Conservation (phyloP, 495 filamentous ascomycete species). For the Echria macrotheca region DNA sequence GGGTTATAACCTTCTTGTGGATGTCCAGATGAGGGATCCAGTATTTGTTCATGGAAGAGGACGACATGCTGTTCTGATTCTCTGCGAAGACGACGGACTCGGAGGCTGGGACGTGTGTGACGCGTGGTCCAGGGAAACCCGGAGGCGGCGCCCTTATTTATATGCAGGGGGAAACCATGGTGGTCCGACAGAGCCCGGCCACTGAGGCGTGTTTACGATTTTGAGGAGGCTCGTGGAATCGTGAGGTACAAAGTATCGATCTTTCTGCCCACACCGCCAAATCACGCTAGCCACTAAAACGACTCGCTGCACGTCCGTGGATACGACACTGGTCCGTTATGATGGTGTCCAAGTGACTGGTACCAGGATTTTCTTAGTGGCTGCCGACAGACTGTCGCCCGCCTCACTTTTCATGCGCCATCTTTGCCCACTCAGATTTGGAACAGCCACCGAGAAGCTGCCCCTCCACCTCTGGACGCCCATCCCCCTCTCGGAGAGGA, state of each 20-base stretch:
- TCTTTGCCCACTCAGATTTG: conserved; percentile 10
- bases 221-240: conserved; percentile 12
- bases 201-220: conserved; percentile 17
- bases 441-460: conserved; percentile 8
- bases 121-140: background rate
- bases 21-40: conserved; percentile 54
- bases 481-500: no score
- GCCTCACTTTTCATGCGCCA: conserved; percentile 25
- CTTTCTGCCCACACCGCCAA: conserved; percentile 21
- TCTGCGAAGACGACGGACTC: no score
- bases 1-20: conserved; percentile 52
- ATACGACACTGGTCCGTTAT: conserved; percentile 9
- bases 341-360: conserved; percentile 11
- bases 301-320: conserved; percentile 9
- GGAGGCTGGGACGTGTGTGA: background rate
- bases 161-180: background rate
- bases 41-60: conserved; percentile 45
- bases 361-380: conserved; percentile 18
- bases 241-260: conserved; percentile 13
- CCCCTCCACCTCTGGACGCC: no score
- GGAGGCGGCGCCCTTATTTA: conserved; percentile 18
- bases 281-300: conserved; percentile 18
- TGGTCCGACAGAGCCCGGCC: conserved; percentile 11
- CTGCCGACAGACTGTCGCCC: conserved; percentile 12
- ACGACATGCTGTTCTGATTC: conserved; percentile 30